Base-by-base conservation (phyloP, 345 rosid species). In the Alliaria petiolata region DNA sequence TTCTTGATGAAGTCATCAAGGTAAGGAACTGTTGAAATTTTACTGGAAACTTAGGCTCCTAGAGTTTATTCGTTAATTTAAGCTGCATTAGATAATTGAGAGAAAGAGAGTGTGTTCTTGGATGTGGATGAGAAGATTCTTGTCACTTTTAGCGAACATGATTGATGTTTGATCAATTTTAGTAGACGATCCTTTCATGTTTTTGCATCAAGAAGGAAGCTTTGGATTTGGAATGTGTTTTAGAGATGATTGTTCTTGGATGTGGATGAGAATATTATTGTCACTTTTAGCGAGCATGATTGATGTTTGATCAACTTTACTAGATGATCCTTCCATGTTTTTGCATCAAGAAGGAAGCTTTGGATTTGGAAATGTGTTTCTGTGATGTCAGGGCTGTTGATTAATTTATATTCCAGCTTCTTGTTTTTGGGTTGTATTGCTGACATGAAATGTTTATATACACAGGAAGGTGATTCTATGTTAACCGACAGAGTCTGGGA, bases 401-500 rank as follows among this genome's bases (percentile, higher is more conserved):
- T 25, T 40, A 13, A 13, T 15, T 35, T 20, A 4, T 46, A 51
- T n/a, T 45, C 8, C 8, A 44, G 19, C 17, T 25, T 52, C 14
- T 36, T 0, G 15, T 7, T 17, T 7, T 51, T 14, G 17, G 22
- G 26, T 69, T 61, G 34, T 55, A 36, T 73, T 79, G 39, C 73
- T 84, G 31, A 62, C 39, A 45, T 64, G 72, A 54, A 35, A 59
- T n/a, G n/a, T n/a, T 47, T 78, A 33, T 59, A 77, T 80, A 50
- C 62, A 43, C 59, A 86, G 98, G 99, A 92, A 43, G 93, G 88
- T 33, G 99, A 92, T 82, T 65, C 83, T 59, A 70, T 92, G 89
- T 65, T 88, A 69, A 88, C 99, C 0, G 96, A 88, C 71, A 81
- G 96, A 69, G 96, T 95, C 39, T 95, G 99, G 99, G 99, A 90